Evolutionary conservation across 73 alveolate genomes (phyloP).

Genomic region (Tetrahymena malaccensis): DNA sequence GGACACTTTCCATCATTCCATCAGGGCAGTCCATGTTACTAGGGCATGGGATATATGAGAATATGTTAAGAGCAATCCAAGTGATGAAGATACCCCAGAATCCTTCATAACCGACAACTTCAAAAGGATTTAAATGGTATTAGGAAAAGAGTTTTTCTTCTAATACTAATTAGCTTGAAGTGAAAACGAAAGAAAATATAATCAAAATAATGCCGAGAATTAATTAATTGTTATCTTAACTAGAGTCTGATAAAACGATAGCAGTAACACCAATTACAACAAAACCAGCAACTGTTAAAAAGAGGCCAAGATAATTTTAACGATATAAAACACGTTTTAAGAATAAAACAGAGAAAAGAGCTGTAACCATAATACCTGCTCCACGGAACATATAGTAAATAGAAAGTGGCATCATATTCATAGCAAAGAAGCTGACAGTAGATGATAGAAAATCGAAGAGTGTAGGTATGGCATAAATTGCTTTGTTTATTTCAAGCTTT

Average conservation of each 20-base stretch:
- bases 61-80: slow-evolving; percentile 54
- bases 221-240: slow-evolving; percentile 1
- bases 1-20: slow-evolving; percentile 23
- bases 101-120: slow-evolving; percentile 93
- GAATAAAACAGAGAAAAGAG: slow-evolving; percentile 61
- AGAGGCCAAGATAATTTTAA: slow-evolving; percentile 61
- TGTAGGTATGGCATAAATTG: slow-evolving; percentile 62
- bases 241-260: slow-evolving; percentile 22
- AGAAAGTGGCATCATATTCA: slow-evolving; percentile 69
- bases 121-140: slow-evolving; percentile 71
- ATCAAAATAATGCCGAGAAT: background rate
- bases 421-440: slow-evolving; percentile 71
- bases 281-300: slow-evolving; percentile 60
- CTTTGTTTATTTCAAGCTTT: slow-evolving; percentile 1
- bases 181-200: slow-evolving; percentile 41
- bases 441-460: slow-evolving; percentile 70
- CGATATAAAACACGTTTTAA: slow-evolving; percentile 58
- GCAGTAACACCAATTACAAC: slow-evolving; percentile 62
- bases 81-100: slow-evolving; percentile 64
- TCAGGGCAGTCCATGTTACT: background rate
- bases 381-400: slow-evolving; percentile 94
- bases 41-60: slow-evolving; percentile 63
- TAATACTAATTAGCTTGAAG: slow-evolving; percentile 65
- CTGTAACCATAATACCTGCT: slow-evolving; percentile 70
- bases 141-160: slow-evolving; percentile 73